Evolutionary conservation across 352 stramenopile species (phyloP), one percentile per base, ranked within the genome.

Genomic region (Aphanomyces astaci): DNA sequence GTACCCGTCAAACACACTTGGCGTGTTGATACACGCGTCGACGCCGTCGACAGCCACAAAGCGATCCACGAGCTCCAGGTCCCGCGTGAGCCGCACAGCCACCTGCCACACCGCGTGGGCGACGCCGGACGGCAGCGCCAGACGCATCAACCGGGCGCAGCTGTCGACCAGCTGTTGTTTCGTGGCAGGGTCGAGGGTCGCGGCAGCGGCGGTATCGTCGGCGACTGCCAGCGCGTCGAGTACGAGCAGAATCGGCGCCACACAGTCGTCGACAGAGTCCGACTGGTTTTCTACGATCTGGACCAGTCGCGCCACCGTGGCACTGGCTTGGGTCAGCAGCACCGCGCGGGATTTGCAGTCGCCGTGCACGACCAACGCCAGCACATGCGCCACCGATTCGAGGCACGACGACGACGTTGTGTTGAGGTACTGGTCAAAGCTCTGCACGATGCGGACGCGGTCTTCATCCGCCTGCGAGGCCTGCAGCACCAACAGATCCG

Each of bases 21-120:
- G 67, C 30, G 93, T 73, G 52, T 76, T 75, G 24, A 95, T 59
- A 19, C 90, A 70, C 55, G 76, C 70, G 56, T 94, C 83, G 32
- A 92, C 49, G 4, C 84, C 87, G 30, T 77, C 74, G 57, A 76
- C 67, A 0, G 72, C 39, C 24, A 75, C 81, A 27, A 95, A 87
- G 10, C 73, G 78, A 33, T 69, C 88, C 3, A 84, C 84, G n/a
- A 92, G 19, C 2, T 90, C 75, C 65, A 92, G 91, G 25, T 89
- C 77, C 27, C 88, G 64, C 25, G 84, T 92, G 64, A 95, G 71
- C 9, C 72, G 82, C 19, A 75, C 75, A 11, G 91, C 59, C 28
- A 95, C 45, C 59, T 95, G 87, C 80, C 86, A 84, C 63, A 89
- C 75, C 28, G 87, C 80, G 40, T 95, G 87, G 0, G 80, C 78